phyloP scores from a whole-genome alignment of 257 asterid genomes.

The Dorcoceras hygrometricum region DNA sequence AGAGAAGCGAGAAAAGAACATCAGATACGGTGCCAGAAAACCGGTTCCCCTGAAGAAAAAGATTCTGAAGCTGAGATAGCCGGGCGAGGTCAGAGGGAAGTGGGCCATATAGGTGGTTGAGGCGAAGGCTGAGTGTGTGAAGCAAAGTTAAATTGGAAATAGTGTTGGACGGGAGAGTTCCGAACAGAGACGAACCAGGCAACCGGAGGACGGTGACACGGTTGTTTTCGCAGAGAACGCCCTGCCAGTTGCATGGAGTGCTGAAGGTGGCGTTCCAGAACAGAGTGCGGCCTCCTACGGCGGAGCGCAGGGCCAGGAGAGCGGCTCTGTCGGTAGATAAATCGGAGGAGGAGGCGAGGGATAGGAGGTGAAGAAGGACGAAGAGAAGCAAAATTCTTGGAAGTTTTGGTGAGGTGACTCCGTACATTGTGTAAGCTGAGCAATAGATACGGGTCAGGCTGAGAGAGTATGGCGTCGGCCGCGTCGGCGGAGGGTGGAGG shows the following conservation, averaged over 20 bases:
- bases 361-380: slow-evolving; percentile 28
- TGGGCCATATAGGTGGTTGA: slow-evolving; percentile 63
- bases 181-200: slow-evolving; percentile 69
- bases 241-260: slow-evolving; percentile 70
- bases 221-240: slow-evolving; percentile 54
- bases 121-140: slow-evolving; percentile 69
- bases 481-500: background rate
- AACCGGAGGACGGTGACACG: slow-evolving; percentile 67
- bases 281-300: slow-evolving; percentile 64
- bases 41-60: slow-evolving; percentile 65
- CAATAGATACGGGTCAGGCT: slow-evolving; percentile 18
- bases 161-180: slow-evolving; percentile 43
- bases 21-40: slow-evolving; percentile 48
- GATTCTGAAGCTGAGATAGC: slow-evolving; percentile 49
- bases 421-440: background rate
- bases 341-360: slow-evolving; percentile 38
- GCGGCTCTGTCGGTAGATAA: slow-evolving; percentile 57
- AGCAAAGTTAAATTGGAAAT: slow-evolving; percentile 48
- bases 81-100: slow-evolving; percentile 54
- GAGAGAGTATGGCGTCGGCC: background rate
- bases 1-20: slow-evolving; percentile 32
- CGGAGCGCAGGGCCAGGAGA: slow-evolving; percentile 57
- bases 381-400: slow-evolving; percentile 27
- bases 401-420: background rate
- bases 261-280: slow-evolving; percentile 50